Evolutionary conservation across 768 basidiomycete species (phyloP).

Genomic region (Lactarius vividus): DNA sequence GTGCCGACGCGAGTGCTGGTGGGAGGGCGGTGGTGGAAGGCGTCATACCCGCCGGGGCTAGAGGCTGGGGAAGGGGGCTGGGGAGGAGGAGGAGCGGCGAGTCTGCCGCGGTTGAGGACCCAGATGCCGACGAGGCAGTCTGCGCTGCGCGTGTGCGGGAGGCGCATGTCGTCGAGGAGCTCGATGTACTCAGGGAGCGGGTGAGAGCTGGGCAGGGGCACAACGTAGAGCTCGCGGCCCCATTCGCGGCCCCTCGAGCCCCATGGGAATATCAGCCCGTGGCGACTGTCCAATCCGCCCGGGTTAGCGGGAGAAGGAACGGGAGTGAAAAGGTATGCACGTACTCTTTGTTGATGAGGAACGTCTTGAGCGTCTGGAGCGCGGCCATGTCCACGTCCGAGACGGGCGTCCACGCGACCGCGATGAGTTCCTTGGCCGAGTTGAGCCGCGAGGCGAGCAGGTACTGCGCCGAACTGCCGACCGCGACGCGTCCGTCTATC

Average conservation of each 20-base stretch:
- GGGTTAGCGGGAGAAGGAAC: constrained; percentile 14
- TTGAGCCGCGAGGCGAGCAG: constrained; percentile 77
- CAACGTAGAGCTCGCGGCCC: constrained; percentile 84
- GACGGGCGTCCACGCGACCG: constrained; percentile 66
- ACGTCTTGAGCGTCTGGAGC: constrained; percentile 63
- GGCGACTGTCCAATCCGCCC: constrained; percentile 53
- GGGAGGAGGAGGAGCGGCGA: constrained; percentile 37
- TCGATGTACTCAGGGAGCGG: constrained; percentile 84
- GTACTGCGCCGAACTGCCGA: constrained; percentile 73
- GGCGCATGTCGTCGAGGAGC: constrained; percentile 67
- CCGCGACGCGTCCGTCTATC: constrained; percentile 83
- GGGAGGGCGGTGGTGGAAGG: constrained; percentile 9
- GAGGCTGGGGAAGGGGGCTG: not conserved
- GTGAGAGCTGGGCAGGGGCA: constrained; percentile 65
- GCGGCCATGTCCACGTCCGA: constrained; percentile 43
- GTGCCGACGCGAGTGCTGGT: constrained; percentile 20
- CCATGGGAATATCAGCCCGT: constrained; percentile 87
- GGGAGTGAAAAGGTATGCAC: constrained; percentile 32
- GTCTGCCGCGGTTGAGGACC: constrained; percentile 80
- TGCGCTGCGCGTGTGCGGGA: constrained; percentile 60
- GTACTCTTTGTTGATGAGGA: constrained; percentile 70
- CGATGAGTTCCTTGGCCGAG: constrained; percentile 72
- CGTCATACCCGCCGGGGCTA: not conserved
- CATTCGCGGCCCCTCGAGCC: constrained; percentile 68
- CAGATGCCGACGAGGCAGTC: constrained; percentile 80